These are phyloP conservation scores for Asterophora parasitica DNA, from an alignment of 768 basidiomycete species.

Conservation along the genomic window DNA sequence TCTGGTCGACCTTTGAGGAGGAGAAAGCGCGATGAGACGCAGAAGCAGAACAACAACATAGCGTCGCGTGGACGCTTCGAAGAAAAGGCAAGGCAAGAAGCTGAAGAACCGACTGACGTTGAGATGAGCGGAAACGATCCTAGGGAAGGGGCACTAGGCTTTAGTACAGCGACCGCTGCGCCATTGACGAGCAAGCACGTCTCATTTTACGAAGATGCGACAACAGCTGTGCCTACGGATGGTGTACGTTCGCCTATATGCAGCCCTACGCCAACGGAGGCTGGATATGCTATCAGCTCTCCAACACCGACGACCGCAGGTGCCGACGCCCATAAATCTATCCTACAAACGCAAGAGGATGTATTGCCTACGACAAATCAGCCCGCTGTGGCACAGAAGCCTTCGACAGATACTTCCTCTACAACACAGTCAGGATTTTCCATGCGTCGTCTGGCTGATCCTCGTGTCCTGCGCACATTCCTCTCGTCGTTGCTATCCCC, in stretches of 20 bases:
- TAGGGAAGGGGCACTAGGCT: neutral
- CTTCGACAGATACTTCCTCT: neutral
- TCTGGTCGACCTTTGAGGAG: neutral
- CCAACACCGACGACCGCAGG: slow-evolving; percentile 12
- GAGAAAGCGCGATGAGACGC: neutral
- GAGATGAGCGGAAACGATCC: neutral
- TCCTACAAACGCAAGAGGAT: neutral
- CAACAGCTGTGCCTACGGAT: slow-evolving; percentile 15
- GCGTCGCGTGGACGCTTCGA: neutral
- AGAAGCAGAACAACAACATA: neutral
- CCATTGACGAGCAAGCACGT: slow-evolving; percentile 15
- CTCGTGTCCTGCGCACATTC: slow-evolving; percentile 12
- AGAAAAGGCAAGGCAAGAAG: neutral
- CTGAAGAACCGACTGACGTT: neutral
- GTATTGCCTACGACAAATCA: neutral
- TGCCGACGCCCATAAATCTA: neutral
- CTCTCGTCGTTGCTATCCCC: slow-evolving; percentile 36
- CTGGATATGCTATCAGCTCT: slow-evolving; percentile 5
- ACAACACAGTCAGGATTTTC: neutral
- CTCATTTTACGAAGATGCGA: slow-evolving; percentile 21
- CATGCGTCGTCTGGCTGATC: neutral
- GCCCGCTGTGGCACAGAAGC: neutral
- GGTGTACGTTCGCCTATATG: slow-evolving; percentile 9
- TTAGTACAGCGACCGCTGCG: neutral
- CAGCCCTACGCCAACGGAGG: slow-evolving; percentile 10